Base-by-base conservation (phyloP, 257 asterid species). In the Salvia miltiorrhiza region DNA sequence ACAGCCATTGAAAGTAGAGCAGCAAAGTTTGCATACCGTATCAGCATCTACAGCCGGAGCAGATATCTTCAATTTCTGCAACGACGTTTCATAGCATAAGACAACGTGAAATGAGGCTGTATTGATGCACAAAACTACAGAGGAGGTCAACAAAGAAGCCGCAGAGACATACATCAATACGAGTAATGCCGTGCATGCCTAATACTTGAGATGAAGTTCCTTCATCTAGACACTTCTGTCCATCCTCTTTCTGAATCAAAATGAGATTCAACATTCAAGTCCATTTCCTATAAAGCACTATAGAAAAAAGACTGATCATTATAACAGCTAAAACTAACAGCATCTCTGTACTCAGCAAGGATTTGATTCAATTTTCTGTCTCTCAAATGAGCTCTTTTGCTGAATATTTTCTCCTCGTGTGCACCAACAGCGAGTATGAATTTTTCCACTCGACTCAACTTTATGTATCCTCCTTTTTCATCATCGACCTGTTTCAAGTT, bases 331-430 rank as follows among this genome's bases (percentile, higher is more conserved):
- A 54, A 28, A 75, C 90, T 84, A 37, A 77, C 93, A 19, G 71
- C 76, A n/a, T 79, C 67, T 28, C 48, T 41, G 12, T 40, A 16
- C 47, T 81, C 82, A 0, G 54, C 61, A 0, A 79, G 76, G 5
- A 77, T 67, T 24, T 70, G 70, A 41, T 79, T 81, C 59, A 77
- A 3, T 63, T 9, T 76, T 16, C 33, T 58, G 0, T 87, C 89
- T 33, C 70, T 73, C 0, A 81, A 3, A 16, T 68, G 68, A 44
- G 75, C 28, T 63, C 94, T 74, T 77, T 85, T 86, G 75, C 33
- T 32, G 78, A 88, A 86, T 50, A 88, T 86, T 61, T 77, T 65
- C 7, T 88, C 91, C 77, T 88, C 96, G 16, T 60, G 81, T 7
- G 50, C 56, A 10, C 88, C 88, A 6, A 86, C 81, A 40, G 76